phyloP scores from a whole-genome alignment of 2,329 filamentous ascomycete genomes.

The Bimuria novae-zelandiae region DNA sequence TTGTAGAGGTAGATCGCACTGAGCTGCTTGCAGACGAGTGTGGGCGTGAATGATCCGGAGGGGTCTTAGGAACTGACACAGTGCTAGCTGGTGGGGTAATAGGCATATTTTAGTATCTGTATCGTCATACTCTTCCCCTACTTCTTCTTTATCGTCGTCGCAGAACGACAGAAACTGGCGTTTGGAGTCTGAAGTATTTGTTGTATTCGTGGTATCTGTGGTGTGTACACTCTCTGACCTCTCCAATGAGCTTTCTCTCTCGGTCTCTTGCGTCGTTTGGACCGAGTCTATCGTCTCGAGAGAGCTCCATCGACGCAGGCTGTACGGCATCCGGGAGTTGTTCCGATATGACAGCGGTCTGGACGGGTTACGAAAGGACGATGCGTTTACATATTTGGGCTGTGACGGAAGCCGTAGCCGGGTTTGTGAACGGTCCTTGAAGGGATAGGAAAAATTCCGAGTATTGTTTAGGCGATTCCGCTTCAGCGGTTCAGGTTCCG shows the following conservation, averaged over 20 bases:
- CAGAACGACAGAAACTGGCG: conserved; percentile 2
- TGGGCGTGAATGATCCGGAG: not conserved
- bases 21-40: not conserved
- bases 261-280: conserved; percentile 21
- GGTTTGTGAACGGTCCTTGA: conserved; percentile 12
- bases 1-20: not conserved
- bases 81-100: not conserved
- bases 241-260: conserved; percentile 12
- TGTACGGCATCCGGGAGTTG: conserved; percentile 27
- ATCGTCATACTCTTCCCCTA: not conserved
- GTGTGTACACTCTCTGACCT: not conserved
- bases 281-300: conserved; percentile 41
- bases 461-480: conserved; percentile 7
- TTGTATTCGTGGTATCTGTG: not conserved
- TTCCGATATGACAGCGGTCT: conserved; percentile 8
- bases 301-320: conserved; percentile 31
- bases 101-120: not conserved
- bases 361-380: conserved; percentile 22
- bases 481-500: conserved; percentile 14
- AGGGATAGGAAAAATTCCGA: conserved; percentile 26
- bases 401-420: not conserved
- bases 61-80: not conserved
- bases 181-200: not conserved
- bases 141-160: not conserved
- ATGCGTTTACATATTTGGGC: conserved; percentile 14